Percentiles rank a stretch among this genome's conserved stretches.
Evolutionary conservation across 371 early-diverging fungal genomes (phyloP).

Genomic region (Capillidium heterosporum): DNA sequence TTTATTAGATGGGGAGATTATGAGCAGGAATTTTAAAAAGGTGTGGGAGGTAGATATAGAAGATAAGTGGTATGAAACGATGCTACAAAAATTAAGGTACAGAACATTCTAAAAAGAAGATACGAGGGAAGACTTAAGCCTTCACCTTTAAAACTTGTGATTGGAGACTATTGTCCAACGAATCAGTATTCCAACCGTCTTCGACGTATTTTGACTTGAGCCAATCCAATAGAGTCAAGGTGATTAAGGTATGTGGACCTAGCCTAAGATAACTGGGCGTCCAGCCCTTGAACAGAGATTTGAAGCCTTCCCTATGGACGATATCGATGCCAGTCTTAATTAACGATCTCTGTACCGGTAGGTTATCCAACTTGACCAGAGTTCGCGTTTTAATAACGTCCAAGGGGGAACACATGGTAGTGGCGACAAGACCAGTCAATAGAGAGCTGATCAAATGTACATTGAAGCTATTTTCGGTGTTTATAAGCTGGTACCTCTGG

Average conservation of each 20-base stretch:
- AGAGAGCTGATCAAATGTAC: neutral
- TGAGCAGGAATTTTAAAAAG: no score
- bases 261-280: slow-evolving; percentile 57
- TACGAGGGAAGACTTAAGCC: no score
- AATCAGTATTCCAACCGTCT: no score
- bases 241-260: slow-evolving; percentile 75
- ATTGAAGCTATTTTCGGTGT: neutral
- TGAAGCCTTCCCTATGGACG: slow-evolving; percentile 41
- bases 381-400: slow-evolving; percentile 84
- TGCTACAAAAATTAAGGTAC: no score
- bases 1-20: no score
- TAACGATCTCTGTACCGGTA: no score
- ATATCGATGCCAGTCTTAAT: neutral
- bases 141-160: no score
- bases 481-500: slow-evolving; percentile 11
- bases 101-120: no score
- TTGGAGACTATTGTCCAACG: no score
- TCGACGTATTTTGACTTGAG: neutral
- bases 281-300: slow-evolving; percentile 78
- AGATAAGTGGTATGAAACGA: no score
- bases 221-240: slow-evolving; percentile 69
- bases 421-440: slow-evolving; percentile 59
- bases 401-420: slow-evolving; percentile 67
- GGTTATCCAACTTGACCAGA: slow-evolving; percentile 23
- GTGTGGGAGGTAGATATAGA: no score